A percentile compares a stretch with the other conserved stretches of the same genome.
Conservation (phyloP, 2,329 filamentous ascomycete genomes). For the Aspergillus sp. region DNA sequence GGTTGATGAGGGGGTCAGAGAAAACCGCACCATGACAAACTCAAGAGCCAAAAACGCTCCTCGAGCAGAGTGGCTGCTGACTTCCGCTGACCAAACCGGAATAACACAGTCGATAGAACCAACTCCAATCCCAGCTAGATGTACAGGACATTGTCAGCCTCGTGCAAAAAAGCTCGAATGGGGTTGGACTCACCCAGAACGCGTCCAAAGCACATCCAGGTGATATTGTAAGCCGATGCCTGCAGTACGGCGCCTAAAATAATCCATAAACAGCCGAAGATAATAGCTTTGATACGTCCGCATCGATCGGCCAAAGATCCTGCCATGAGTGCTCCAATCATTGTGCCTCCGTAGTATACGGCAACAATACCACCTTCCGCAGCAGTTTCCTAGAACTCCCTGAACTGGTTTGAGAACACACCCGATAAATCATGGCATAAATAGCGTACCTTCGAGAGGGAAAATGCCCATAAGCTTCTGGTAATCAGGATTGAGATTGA, state of each 20-base stretch:
- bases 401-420: constrained; percentile 40
- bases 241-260: constrained; percentile 56
- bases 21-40: constrained; percentile 40
- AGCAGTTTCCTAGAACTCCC: constrained; percentile 42
- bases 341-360: constrained; percentile 50
- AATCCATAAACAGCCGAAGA: constrained; percentile 48
- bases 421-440: constrained; percentile 17
- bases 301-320: constrained; percentile 55
- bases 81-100: constrained; percentile 62
- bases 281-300: constrained; percentile 56
- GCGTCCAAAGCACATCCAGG: constrained; percentile 59
- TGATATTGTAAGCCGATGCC: constrained; percentile 53
- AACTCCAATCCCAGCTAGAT: constrained; percentile 39
- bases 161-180: not conserved
- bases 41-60: constrained; percentile 62
- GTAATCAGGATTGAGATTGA: constrained; percentile 58
- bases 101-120: constrained; percentile 61
- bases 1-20: not conserved
- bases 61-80: constrained; percentile 55
- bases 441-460: not conserved
- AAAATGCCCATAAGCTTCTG: constrained; percentile 52
- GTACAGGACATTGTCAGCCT: not conserved
- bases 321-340: constrained; percentile 53
- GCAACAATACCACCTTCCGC: constrained; percentile 55
- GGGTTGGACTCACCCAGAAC: constrained; percentile 42